Base-by-base conservation (phyloP, 169 alveolate genomes). In the Cryptosporidium viatorum region DNA sequence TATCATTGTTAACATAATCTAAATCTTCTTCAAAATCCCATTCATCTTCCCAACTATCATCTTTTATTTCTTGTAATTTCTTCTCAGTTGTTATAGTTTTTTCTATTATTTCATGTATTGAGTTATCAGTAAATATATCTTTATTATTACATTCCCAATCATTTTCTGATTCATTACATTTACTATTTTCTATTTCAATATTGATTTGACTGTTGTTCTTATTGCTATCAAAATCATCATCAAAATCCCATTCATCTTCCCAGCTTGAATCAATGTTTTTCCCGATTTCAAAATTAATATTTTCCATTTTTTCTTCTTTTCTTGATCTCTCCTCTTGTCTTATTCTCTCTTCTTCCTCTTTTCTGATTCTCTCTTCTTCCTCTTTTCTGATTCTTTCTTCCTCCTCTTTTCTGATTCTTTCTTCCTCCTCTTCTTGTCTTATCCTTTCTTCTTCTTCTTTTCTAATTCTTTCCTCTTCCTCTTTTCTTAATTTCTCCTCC, bases 241-340 rank as follows among this genome's bases (percentile, higher is more conserved):
- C 55, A 26, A 33, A 45, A 43, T 71, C 68, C 85, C 69, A 71
- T 50, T 71, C 85, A 71, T 71, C 69, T 71, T 71, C 67, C 59
- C 51, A 71, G 31, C 29, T 23, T 9, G 65, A 69, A 21, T 69
- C 84, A 69, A 16, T 18, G 0, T 43, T 29, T 21, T 23, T 16
- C n/a, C 9, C 69, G 1, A 16, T 10, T 29, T 50, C 39, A 45
- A 12, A 3, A 8, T 71, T 14, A 58, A 7, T 29, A 73, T 41
- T 73, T 33, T 73, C 21, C 0, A 51, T 41, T 50, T 23, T 55
- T 1, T 45, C 52, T 9, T 45, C n/a, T 45, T 12, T 14, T 14
- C 18, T 45, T 1, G 9, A 2, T 45, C n/a, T 50, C n/a, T 41
- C 48, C 48, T 41, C 48, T 41, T 41, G 12, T 9, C 48, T 41